A percentile compares a stretch with the other conserved stretches of the same genome.
Evolutionary conservation across 2,329 filamentous ascomycete genomes (phyloP).

Genomic region (Colletotrichum scovillei): DNA sequence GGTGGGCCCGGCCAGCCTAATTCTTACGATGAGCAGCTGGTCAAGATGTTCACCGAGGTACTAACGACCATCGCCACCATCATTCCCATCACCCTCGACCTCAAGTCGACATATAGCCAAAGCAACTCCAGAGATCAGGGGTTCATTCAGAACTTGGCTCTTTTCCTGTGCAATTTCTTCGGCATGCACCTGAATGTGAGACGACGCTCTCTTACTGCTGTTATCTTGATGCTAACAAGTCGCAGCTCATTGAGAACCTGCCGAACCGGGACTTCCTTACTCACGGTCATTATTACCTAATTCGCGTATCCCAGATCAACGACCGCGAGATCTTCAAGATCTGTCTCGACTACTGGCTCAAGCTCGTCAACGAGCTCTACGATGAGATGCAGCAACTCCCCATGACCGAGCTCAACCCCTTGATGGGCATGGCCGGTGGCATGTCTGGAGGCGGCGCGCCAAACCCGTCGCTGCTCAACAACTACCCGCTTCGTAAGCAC

Average conservation of each 20-base stretch:
- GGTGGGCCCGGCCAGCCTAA: slow-evolving; percentile 73
- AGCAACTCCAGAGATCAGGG: slow-evolving; percentile 96
- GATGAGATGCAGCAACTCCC: slow-evolving; percentile 99
- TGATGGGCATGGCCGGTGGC: slow-evolving; percentile 81
- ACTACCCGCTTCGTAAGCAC: slow-evolving; percentile 95
- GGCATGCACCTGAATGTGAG: slow-evolving; percentile 86
- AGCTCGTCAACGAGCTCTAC: slow-evolving; percentile 96
- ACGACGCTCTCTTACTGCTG: background rate
- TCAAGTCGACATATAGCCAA: slow-evolving; percentile 89
- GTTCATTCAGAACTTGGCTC: slow-evolving; percentile 94
- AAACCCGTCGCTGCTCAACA: slow-evolving; percentile 85
- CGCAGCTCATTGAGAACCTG: slow-evolving; percentile 89
- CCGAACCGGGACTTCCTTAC: slow-evolving; percentile 95
- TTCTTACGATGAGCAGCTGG: slow-evolving; percentile 93
- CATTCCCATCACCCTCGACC: slow-evolving; percentile 88
- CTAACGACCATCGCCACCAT: slow-evolving; percentile 92
- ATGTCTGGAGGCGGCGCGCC: slow-evolving; percentile 84
- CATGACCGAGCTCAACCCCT: slow-evolving; percentile 90
- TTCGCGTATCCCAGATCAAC: slow-evolving; percentile 98
- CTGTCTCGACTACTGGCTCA: slow-evolving; percentile 98
- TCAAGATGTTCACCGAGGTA: slow-evolving; percentile 98
- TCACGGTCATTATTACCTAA: slow-evolving; percentile 97
- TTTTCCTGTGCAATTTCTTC: slow-evolving; percentile 98
- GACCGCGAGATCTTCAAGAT: slow-evolving; percentile 99
- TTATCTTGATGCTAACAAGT: slow-evolving; percentile 38